Evolutionary conservation across 805 yeast species (phyloP), one percentile per base, ranked within the genome.

Genomic region (Pichia exigua): DNA sequence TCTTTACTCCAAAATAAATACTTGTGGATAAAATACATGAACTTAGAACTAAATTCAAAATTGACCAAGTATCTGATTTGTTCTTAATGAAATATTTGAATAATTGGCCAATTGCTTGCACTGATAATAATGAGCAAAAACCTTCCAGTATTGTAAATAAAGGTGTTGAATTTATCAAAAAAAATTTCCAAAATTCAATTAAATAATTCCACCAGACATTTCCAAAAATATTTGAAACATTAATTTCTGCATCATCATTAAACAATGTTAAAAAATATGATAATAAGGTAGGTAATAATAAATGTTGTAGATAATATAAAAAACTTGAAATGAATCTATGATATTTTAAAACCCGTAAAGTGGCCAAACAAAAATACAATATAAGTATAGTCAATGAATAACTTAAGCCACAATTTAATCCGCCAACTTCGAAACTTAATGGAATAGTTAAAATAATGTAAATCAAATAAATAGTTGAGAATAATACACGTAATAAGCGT

Each of bases 381-480:
- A 78, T 71, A 50, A 87, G 78, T 46, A 92, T 74, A 8, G 96
- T 83, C 32, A 82, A 76, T 0, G 92, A 82, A 65, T 82, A 94
- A 20, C 95, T 81, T 54, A 94, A 71, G 1, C 99, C 99, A 68
- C 98, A 92, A 51, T 81, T 76, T 20, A 83, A 76, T 1, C 98
- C 97, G 11, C 98, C 98, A 40, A 89, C 85, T 62, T 92, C 96
- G 68, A 94, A 94, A 24, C 97, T 86, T 55, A 94, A 76, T 5
- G 98, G 98, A 8, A 94, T 85, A 2, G 97, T 85, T 30, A 91
- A 73, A 28, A 90, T 77, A 13, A 88, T 81, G 47, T 87, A 77
- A 7, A 78, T 65, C 49, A 89, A 71, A 61, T 90, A 89, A 30
- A 85, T 66, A 1, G 79, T 68, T 0, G 87, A 79, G 53, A 81